Evolutionary conservation across 164 flowering plant genomes (phyloP).

Genomic region (Protea cynaroides): DNA sequence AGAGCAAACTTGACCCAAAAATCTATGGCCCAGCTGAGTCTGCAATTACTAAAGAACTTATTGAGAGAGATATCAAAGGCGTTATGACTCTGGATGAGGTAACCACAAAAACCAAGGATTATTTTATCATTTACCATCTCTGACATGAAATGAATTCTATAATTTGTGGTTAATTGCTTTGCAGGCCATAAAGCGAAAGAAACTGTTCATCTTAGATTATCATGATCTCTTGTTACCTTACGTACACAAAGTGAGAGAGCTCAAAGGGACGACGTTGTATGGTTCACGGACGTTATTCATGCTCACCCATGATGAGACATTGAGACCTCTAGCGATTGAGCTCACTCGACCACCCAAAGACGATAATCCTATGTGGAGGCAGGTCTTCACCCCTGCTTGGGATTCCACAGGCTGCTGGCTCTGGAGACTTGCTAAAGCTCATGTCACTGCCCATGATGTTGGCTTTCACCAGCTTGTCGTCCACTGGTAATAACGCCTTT

Average conservation of each 20-base stretch:
- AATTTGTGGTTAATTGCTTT: constrained; percentile 9
- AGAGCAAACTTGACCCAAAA: constrained; percentile 35
- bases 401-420: constrained; percentile 30
- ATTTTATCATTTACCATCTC: too few relatives aligned
- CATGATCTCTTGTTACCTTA: constrained; percentile 57
- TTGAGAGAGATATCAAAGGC: constrained; percentile 28
- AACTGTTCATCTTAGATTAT: constrained; percentile 56
- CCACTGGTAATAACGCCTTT: constrained; percentile 44
- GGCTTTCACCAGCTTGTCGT: constrained; percentile 30
- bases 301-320: constrained; percentile 27
- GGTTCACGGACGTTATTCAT: constrained; percentile 32
- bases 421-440: constrained; percentile 41
- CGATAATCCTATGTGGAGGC: constrained; percentile 17
- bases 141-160: background rate
- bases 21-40: constrained; percentile 41
- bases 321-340: constrained; percentile 69
- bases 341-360: constrained; percentile 45
- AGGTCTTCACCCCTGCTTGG: constrained; percentile 15
- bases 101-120: background rate
- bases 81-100: constrained; percentile 35
- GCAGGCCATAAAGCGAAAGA: constrained; percentile 52
- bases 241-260: constrained; percentile 31
- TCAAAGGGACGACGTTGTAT: constrained; percentile 23
- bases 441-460: constrained; percentile 34
- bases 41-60: constrained; percentile 27